Conservation (phyloP, 352 stramenopile species). For the Pilasporangium apinafurcum region DNA sequence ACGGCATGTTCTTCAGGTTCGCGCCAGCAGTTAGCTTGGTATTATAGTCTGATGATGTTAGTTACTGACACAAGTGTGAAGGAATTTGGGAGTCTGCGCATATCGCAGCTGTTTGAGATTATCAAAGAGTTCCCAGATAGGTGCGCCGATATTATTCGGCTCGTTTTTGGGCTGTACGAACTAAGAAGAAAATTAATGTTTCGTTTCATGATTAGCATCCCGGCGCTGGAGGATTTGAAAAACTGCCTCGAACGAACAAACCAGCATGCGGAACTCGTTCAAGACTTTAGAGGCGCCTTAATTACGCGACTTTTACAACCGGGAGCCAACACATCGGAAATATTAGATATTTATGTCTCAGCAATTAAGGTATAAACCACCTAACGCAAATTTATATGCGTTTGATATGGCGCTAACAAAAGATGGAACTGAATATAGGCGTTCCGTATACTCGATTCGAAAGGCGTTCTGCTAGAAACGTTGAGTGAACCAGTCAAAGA, state of each 20-base stretch:
- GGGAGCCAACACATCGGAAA: constrained; percentile 93
- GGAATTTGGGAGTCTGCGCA: constrained; percentile 73
- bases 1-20: constrained; percentile 26
- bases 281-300: constrained; percentile 74
- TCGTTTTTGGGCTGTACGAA: not conserved
- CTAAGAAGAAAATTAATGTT: not conserved
- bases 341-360: constrained; percentile 97
- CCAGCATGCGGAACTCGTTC: constrained; percentile 76
- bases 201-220: constrained; percentile 21
- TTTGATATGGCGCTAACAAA: not conserved
- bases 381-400: not conserved
- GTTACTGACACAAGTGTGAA: too few species aligned
- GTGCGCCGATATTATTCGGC: constrained; percentile 1
- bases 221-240: constrained; percentile 60
- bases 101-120: constrained; percentile 95
- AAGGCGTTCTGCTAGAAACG: constrained; percentile 88
- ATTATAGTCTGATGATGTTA: not conserved
- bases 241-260: constrained; percentile 80
- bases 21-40: not conserved
- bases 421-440: constrained; percentile 19
- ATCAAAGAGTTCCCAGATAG: constrained; percentile 96
- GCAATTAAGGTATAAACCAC: constrained; percentile 86
- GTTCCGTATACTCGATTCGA: constrained; percentile 91
- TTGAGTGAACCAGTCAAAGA: constrained; percentile 63
- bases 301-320: constrained; percentile 90